phyloP scores from a whole-genome alignment of 2,329 filamentous ascomycete genomes.

The Didymella segeticola region DNA sequence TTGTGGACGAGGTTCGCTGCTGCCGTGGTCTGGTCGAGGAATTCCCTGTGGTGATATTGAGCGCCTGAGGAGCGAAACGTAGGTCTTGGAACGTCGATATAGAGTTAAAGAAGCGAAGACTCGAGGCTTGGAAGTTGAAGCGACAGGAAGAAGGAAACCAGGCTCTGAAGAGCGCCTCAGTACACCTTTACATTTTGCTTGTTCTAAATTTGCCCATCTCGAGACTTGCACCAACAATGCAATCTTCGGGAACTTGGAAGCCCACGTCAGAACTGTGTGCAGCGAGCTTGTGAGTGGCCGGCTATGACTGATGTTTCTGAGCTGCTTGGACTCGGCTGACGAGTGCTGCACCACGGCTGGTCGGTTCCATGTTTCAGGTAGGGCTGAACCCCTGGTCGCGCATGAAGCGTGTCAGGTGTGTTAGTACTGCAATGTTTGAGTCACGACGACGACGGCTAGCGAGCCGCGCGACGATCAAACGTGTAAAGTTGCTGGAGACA shows the following conservation, averaged over 20 bases:
- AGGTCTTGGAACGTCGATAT: not conserved
- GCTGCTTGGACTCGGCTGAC: conserved; percentile 15
- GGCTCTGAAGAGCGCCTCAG: conserved; percentile 10
- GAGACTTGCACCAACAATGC: conserved; percentile 20
- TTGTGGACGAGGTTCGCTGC: not conserved
- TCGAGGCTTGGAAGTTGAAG: not conserved
- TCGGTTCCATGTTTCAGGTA: conserved; percentile 27
- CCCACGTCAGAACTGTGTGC: conserved; percentile 14
- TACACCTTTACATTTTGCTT: conserved; percentile 3
- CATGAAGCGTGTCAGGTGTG: conserved; percentile 22
- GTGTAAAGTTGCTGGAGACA: not conserved
- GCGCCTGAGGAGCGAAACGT: not conserved
- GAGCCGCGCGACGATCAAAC: conserved; percentile 9
- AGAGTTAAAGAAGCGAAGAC: not conserved
- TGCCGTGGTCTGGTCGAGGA: not conserved
- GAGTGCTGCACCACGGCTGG: conserved; percentile 18
- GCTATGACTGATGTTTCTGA: conserved; percentile 8
- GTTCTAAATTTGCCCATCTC: conserved; percentile 11
- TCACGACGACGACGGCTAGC: not conserved
- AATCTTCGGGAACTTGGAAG: conserved; percentile 23
- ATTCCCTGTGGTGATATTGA: not conserved
- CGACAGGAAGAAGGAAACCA: not conserved
- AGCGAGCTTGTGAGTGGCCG: conserved; percentile 14
- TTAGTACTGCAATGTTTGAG: conserved; percentile 16
- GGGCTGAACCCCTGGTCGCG: conserved; percentile 20